Percentiles rank a stretch among this genome's conserved stretches.
These are phyloP conservation scores for Neonothopanus nambi DNA, from an alignment of 1,284 basidiomycete species.

Conservation along the genomic window DNA sequence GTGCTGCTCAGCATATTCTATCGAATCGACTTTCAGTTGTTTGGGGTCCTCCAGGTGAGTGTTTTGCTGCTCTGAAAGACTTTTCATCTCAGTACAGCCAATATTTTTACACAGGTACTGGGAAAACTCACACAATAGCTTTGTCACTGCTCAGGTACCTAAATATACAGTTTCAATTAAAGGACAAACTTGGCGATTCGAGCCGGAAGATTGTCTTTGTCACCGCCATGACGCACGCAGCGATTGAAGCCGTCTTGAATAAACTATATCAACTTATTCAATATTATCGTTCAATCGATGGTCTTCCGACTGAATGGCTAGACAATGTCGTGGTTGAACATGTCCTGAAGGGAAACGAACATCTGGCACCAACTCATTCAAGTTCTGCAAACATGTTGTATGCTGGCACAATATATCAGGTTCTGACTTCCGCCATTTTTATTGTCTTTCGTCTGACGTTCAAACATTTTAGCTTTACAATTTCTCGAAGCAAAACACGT, in stretches of 20 bases:
- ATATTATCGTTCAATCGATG: slow-evolving; percentile 37
- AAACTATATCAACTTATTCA: slow-evolving; percentile 38
- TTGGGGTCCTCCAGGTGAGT: slow-evolving; percentile 48
- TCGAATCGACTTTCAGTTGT: slow-evolving; percentile 44
- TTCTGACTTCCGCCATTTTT: slow-evolving; percentile 11
- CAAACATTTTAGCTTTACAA: slow-evolving; percentile 39
- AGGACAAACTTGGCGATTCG: slow-evolving; percentile 16
- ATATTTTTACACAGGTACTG: slow-evolving; percentile 35
- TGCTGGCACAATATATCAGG: slow-evolving; percentile 50
- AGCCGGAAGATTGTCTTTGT: slow-evolving; percentile 41
- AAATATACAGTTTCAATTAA: slow-evolving; percentile 35
- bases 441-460: background rate
- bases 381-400: slow-evolving; percentile 35
- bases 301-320: slow-evolving; percentile 39
- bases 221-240: slow-evolving; percentile 51
- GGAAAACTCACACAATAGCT: slow-evolving; percentile 52
- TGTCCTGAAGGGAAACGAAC: slow-evolving; percentile 39
- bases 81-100: background rate
- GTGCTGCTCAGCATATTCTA: slow-evolving; percentile 42
- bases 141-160: slow-evolving; percentile 45
- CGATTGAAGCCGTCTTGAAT: slow-evolving; percentile 45
- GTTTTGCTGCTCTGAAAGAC: background rate
- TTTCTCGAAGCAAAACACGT: slow-evolving; percentile 38
- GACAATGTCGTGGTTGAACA: slow-evolving; percentile 39
- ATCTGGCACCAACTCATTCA: slow-evolving; percentile 31